Base-by-base conservation (phyloP, 257 asterid species). In the Cruciata laevipes region DNA sequence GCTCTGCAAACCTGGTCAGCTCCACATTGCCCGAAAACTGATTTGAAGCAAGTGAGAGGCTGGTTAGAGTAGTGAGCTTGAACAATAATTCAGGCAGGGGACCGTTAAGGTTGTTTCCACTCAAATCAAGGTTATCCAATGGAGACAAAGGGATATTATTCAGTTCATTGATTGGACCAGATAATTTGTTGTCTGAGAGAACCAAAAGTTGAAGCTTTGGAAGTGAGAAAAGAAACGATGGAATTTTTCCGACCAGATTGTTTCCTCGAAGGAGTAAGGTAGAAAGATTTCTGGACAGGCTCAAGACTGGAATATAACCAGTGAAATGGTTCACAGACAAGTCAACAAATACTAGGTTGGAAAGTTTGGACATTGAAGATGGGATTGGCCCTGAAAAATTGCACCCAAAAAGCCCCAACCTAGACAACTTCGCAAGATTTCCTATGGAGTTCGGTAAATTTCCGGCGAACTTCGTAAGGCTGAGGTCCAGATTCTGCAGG, bases 311-410 rank as follows among this genome's bases (percentile, higher is more conserved):
- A 74, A 86, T 66, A 24, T 79, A 61, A 35, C 86, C 82, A 0
- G 38, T 65, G 59, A 86, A 84, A 60, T 65, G 62, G 72, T 88
- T 88, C 51, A 7, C 3, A 0, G 81, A 60, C 30, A 88, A 75
- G 18, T 83, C 80, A 68, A 85, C 30, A 66, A 57, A 42, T 18
- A 61, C 75, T 66, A 89, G 89, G 8, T 61, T 67, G 38, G 78
- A 47, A 42, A 86, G 88, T 32, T 69, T 83, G 8, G 61, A 68
- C 53, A 86, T 66, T 14, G 91, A 79, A 31, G 69, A 65, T 16
- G 95, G 95, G 42, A 89, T 78, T 4, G 71, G 53, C 11, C 96
- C 88, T 0, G 83, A 77, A 67, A 86, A 86, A 47, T 56, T 44
- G 61, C 87, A 80, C 23, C 31, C 56, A 9, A 77, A 33, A 53